Conservation (phyloP, 352 stramenopile species). For the Hyaloperonospora arabidopsidis region DNA sequence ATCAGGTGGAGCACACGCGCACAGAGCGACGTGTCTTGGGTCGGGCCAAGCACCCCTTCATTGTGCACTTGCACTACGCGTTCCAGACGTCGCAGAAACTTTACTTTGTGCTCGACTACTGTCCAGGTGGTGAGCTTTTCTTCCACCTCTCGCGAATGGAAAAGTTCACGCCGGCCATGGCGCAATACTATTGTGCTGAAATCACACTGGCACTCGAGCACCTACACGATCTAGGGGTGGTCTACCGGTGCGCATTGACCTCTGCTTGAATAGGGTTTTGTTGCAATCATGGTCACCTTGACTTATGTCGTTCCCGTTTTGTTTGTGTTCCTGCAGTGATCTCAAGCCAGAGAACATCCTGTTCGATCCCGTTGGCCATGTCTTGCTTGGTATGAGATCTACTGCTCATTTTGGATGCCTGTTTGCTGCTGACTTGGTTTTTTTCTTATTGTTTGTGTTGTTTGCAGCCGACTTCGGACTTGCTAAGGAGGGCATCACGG, state of each 20-base stretch:
- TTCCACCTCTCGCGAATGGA: conserved; percentile 87
- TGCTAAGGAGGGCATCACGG: conserved; percentile 80
- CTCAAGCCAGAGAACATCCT: conserved; percentile 85
- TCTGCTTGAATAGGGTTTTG: background rate
- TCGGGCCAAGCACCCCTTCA: conserved; percentile 87
- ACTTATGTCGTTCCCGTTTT: conserved; percentile 6
- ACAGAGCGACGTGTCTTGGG: conserved; percentile 91
- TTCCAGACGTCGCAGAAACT: conserved; percentile 89
- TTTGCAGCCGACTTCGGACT: conserved; percentile 78
- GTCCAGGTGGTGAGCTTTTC: conserved; percentile 85
- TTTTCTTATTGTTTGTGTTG: background rate
- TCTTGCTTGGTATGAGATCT: conserved; percentile 42
- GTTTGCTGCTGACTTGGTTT: background rate
- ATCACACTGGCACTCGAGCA: conserved; percentile 85
- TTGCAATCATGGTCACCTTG: background rate
- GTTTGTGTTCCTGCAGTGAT: conserved; percentile 30
- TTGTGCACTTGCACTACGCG: conserved; percentile 83
- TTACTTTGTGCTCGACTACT: conserved; percentile 90
- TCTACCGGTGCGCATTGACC: conserved; percentile 55
- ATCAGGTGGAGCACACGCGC: conserved; percentile 98
- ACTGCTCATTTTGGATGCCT: background rate
- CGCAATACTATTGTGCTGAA: conserved; percentile 88
- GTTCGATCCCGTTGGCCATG: conserved; percentile 70
- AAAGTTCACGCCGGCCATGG: conserved; percentile 83
- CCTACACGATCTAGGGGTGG: conserved; percentile 81